These are phyloP conservation scores for Fraxinus sp. DNA, from an alignment of 305 asterid species.

Conservation along the genomic window DNA sequence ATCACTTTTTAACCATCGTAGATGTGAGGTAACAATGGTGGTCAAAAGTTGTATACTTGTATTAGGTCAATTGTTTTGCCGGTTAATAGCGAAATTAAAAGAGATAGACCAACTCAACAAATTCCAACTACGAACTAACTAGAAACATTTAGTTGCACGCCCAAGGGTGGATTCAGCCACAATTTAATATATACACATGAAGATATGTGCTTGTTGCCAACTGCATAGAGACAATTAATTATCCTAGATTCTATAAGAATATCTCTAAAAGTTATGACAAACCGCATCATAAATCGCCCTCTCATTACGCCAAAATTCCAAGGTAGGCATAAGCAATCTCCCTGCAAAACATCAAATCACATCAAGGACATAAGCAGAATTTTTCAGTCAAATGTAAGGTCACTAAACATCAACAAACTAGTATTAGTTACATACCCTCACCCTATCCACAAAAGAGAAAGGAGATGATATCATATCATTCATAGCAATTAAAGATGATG, in stretches of 20 bases:
- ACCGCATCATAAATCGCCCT: conserved; percentile 55
- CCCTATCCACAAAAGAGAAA: neutral
- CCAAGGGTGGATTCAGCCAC: conserved; percentile 3
- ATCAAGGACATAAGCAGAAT: neutral
- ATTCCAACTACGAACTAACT: neutral
- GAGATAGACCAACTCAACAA: neutral
- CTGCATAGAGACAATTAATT: neutral
- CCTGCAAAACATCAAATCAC: conserved; percentile 38
- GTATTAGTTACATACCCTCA: neutral
- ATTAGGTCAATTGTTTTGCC: neutral
- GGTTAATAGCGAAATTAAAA: neutral
- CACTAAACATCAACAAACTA: neutral
- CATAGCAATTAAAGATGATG: neutral
- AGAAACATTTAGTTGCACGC: neutral
- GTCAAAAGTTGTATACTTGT: neutral
- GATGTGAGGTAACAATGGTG: neutral
- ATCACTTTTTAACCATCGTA: neutral
- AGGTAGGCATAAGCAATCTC: conserved; percentile 57
- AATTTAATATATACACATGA: neutral
- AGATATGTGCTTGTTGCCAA: conserved; percentile 1
- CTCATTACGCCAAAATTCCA: conserved; percentile 67
- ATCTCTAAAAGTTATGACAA: conserved; percentile 25
- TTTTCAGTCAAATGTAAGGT: neutral
- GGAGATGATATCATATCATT: neutral
- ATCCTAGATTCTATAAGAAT: neutral